These are phyloP conservation scores for Cystobasidium tubakii DNA, from an alignment of 768 basidiomycete genomes.

Conservation along the genomic window DNA sequence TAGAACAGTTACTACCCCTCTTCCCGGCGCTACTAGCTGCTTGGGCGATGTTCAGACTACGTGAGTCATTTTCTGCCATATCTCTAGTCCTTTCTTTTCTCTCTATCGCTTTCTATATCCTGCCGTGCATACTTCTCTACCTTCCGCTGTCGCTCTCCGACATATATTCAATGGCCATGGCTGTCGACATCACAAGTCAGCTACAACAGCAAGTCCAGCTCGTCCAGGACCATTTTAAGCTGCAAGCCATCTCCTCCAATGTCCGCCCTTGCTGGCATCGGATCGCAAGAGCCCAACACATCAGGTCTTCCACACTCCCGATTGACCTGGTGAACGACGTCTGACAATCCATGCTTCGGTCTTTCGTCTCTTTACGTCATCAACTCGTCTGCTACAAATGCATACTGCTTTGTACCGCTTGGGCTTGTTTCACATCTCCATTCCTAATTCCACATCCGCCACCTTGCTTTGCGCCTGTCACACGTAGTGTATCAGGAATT, in stretches of 20 bases:
- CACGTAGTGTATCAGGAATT: constrained; percentile 8
- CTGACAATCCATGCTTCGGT: not conserved
- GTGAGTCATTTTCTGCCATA: constrained; percentile 3
- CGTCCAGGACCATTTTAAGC: too few relatives aligned
- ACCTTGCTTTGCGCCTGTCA: too few relatives aligned
- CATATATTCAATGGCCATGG: too few relatives aligned
- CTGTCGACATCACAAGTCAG: too few relatives aligned
- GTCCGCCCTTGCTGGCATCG: too few relatives aligned
- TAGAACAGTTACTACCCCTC: constrained; percentile 34
- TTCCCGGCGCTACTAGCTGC: constrained; percentile 37
- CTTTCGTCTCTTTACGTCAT: not conserved
- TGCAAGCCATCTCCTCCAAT: too few relatives aligned
- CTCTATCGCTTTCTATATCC: not conserved
- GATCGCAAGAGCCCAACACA: too few relatives aligned
- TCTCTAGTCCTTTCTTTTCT: not conserved
- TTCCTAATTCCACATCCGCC: too few relatives aligned
- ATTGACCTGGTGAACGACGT: not conserved
- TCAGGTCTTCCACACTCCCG: not conserved
- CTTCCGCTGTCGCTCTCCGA: not conserved
- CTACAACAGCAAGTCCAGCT: too few relatives aligned
- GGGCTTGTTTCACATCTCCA: too few relatives aligned
- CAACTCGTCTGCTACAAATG: too few relatives aligned
- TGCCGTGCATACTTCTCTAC: not conserved
- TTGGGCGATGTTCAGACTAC: constrained; percentile 26
- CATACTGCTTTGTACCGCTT: too few relatives aligned